Conservation (phyloP, 2,329 filamentous ascomycete genomes). For the Trichophaea hybrida region DNA sequence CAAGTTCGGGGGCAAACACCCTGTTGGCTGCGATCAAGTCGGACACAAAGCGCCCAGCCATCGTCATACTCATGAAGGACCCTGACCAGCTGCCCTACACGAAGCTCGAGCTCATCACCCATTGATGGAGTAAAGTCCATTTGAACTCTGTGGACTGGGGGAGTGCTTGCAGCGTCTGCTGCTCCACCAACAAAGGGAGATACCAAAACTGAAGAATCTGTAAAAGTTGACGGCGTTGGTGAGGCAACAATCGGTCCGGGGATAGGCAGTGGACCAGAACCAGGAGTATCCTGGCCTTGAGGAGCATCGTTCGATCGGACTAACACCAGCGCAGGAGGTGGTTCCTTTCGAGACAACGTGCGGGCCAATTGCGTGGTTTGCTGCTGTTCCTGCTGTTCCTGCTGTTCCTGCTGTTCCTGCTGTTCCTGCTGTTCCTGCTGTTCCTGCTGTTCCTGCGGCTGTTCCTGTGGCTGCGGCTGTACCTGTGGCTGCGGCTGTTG, state of each 20-base stretch:
- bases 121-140: slow-evolving; percentile 87
- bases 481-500: no score
- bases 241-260: background rate
- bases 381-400: background rate
- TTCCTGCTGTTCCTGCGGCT: background rate
- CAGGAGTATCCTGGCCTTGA: slow-evolving; percentile 26
- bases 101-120: slow-evolving; percentile 76
- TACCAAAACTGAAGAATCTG: slow-evolving; percentile 22
- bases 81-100: slow-evolving; percentile 68
- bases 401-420: background rate
- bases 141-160: slow-evolving; percentile 68
- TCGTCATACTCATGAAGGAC: slow-evolving; percentile 94
- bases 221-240: slow-evolving; percentile 2
- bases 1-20: slow-evolving; percentile 90
- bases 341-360: slow-evolving; percentile 15
- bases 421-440: background rate
- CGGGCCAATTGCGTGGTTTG: background rate
- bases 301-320: background rate
- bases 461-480: background rate
- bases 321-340: slow-evolving; percentile 23
- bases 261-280: background rate
- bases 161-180: slow-evolving; percentile 36
- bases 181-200: slow-evolving; percentile 45
- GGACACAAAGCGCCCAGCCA: slow-evolving; percentile 89
- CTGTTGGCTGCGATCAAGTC: slow-evolving; percentile 77